These are phyloP conservation scores for Dioscorea cayenensis DNA, from an alignment of 116 monocot genomes.

Conservation along the genomic window DNA sequence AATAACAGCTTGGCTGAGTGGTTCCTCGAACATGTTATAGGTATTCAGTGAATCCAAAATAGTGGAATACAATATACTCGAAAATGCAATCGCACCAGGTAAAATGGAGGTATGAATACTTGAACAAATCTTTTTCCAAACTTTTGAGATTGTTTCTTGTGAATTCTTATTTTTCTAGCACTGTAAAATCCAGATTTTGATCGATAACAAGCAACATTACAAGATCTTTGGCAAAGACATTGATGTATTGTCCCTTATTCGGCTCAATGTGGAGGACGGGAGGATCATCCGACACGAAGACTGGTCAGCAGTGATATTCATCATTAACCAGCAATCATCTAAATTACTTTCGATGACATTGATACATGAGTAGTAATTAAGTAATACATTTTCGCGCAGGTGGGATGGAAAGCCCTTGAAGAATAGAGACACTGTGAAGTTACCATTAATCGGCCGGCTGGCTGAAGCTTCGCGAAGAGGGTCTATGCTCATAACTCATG, in stretches of 20 bases:
- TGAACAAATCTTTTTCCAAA: background rate
- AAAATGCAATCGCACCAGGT: conserved; percentile 50
- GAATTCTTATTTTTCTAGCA: background rate
- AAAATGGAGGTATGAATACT: conserved; percentile 45
- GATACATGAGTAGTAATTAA: too few relatives aligned
- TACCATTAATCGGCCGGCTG: conserved; percentile 48
- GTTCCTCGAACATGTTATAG: conserved; percentile 22
- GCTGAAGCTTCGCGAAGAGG: conserved; percentile 58
- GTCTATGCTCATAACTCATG: conserved; percentile 75
- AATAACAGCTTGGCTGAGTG: background rate
- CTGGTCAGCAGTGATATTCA: conserved; percentile 20
- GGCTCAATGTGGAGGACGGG: conserved; percentile 35
- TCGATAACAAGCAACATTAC: conserved; percentile 91
- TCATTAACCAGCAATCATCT: background rate
- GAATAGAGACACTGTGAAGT: conserved; percentile 64
- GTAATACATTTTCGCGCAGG: conserved; percentile 20
- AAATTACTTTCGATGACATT: too few relatives aligned
- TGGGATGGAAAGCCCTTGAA: conserved; percentile 85
- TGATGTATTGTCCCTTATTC: conserved; percentile 40
- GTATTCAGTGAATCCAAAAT: conserved; percentile 79
- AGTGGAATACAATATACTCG: conserved; percentile 68
- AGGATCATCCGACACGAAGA: conserved; percentile 48
- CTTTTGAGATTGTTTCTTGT: background rate
- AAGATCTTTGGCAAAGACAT: conserved; percentile 40
- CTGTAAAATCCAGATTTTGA: conserved; percentile 51